phyloP scores from a whole-genome alignment of 345 rosid species.

The Eucalyptus tenuipes region DNA sequence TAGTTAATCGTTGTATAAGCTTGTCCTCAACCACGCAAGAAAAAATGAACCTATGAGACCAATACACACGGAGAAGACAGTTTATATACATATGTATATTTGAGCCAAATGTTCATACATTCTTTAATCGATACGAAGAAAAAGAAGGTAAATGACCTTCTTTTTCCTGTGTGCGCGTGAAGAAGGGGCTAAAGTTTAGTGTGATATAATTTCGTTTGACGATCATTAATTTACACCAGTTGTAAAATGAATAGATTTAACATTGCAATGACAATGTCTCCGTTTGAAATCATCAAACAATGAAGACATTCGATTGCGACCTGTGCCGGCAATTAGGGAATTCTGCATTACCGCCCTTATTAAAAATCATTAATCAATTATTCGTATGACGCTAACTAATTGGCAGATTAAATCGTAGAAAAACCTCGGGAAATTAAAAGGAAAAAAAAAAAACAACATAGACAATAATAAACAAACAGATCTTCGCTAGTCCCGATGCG shows the following conservation, averaged over 20 bases:
- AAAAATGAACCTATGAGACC: not conserved
- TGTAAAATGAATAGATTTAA: not conserved
- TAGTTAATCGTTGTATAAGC: not conserved
- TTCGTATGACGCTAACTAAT: not conserved
- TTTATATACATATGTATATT: not conserved
- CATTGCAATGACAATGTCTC: not conserved
- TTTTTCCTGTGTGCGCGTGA: no score
- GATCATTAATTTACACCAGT: not conserved
- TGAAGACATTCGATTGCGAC: not conserved
- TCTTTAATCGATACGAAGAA: no score
- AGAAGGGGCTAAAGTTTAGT: not conserved
- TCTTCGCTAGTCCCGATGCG: not conserved
- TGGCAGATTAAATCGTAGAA: not conserved
- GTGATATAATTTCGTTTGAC: not conserved
- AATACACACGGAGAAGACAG: not conserved
- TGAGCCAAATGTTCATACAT: not conserved
- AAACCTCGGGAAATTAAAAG: not conserved
- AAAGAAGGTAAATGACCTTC: not conserved
- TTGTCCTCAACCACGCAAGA: not conserved
- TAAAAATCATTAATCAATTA: not conserved
- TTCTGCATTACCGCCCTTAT: not conserved
- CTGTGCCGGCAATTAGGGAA: not conserved
- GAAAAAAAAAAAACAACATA: not conserved
- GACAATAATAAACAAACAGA: not conserved
- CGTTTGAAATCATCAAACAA: not conserved